Evolutionary conservation across 2,329 filamentous ascomycete genomes (phyloP), one percentile per base, ranked within the genome.

Genomic region (Rugonectria rugulosa): DNA sequence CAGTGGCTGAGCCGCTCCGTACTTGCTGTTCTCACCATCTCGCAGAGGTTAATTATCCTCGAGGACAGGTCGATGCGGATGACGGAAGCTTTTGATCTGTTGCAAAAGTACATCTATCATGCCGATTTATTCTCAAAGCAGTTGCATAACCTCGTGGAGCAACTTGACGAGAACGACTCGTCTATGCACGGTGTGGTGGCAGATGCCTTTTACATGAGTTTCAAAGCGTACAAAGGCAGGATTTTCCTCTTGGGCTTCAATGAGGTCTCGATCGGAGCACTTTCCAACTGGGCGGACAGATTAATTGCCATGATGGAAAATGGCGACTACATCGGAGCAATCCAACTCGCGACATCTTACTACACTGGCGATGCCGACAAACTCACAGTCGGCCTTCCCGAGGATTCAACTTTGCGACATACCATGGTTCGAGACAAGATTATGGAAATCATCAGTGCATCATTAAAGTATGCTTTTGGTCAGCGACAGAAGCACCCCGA

Each of bases 201-300:
- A 7, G 95, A 99, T 79, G 95, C 93, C 0, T 99, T 97, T 66
- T 94, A 94, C 70, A 98, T 98, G 92, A 97, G 94, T 73, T 94
- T 98, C 75, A 92, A 91, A 68, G 85, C 92, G 4, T 99, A 98
- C 76, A 99, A 98, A 73, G 93, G 95, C 5, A 86, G 94, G 24
- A 80, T 97, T 29, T 99, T 99, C 69, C 77, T 98, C 4, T 81
- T 99, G 8, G 93, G 95, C n/a, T 93, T 94, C 76, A 95, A 94
- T 68, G 94, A 98, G 69, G 80, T 97, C 34, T 91, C 92, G 0
- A 91, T 98, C 42, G 95, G 95, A 2, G 90, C 90, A 5, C 76
- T 99, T 27, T 98, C 95, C 1, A 99, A 99, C 65, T 99, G 95
- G 95, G 94, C 95, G 3, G 95, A 99, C 73, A 84, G 95, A 34